phyloP scores from a whole-genome alignment of 257 asterid species.

The Solanum verrucosum region DNA sequence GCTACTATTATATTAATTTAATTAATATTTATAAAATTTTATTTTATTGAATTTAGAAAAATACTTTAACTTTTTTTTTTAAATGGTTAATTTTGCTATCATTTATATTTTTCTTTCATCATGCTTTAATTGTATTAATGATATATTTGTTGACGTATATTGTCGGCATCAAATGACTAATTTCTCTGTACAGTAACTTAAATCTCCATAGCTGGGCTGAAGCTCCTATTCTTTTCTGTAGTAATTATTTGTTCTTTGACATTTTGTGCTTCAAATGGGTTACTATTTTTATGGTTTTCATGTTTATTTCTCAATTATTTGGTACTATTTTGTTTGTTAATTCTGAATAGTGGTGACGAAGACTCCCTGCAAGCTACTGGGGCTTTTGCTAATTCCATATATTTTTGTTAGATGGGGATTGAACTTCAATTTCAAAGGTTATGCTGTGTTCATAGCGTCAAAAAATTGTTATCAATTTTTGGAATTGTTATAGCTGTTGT shows the following conservation, averaged over 20 bases:
- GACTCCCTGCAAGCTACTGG: not conserved
- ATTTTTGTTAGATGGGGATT: slow-evolving; percentile 16
- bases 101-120: not conserved
- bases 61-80: not conserved
- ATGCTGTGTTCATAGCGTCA: not conserved
- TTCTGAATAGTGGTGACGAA: not conserved
- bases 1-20: too few relatives aligned
- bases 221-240: not conserved
- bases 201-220: not conserved
- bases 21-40: too few relatives aligned
- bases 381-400: not conserved
- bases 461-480: slow-evolving; percentile 11
- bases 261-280: not conserved
- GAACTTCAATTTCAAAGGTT: slow-evolving; percentile 16
- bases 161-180: not conserved
- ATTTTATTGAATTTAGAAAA: too few relatives aligned
- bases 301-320: not conserved
- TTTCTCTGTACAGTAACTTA: not conserved
- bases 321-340: not conserved
- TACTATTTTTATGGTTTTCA: not conserved
- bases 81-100: not conserved
- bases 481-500: slow-evolving; percentile 13
- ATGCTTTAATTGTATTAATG: not conserved
- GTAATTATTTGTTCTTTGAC: not conserved
- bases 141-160: not conserved